These are phyloP conservation scores for Amniculicola lignicola DNA, from an alignment of 495 filamentous ascomycete species.

Conservation along the genomic window DNA sequence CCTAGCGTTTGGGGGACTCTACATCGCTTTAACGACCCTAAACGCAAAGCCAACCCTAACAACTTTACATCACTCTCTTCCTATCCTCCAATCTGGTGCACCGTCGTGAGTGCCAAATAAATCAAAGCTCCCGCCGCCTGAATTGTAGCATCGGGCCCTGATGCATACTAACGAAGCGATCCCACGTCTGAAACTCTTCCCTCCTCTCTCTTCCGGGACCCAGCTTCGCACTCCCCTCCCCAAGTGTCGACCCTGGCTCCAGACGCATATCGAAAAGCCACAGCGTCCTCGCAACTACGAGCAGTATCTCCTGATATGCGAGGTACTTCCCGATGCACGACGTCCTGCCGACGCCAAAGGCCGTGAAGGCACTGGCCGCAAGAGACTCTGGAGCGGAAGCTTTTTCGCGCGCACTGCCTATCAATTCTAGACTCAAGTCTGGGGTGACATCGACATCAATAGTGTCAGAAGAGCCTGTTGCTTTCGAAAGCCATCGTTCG, in stretches of 20 bases:
- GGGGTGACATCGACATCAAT: constrained; percentile 7
- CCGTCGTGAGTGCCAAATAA: too few relatives aligned
- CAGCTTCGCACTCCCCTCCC: constrained; percentile 13
- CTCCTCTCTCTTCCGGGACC: constrained; percentile 48
- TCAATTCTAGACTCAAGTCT: too few relatives aligned
- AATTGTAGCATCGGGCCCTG: constrained; percentile 56
- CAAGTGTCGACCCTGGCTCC: neutral
- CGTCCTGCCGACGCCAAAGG: constrained; percentile 15
- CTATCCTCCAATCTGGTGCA: too few relatives aligned
- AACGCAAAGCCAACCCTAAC: too few relatives aligned
- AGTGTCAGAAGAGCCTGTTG: too few relatives aligned
- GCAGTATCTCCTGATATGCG: constrained; percentile 15
- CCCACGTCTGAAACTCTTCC: constrained; percentile 52
- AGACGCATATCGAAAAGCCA: constrained; percentile 15
- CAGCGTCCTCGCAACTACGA: constrained; percentile 12
- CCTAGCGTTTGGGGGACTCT: too few relatives aligned
- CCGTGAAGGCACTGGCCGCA: constrained; percentile 6
- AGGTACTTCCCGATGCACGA: constrained; percentile 21
- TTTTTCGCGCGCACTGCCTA: too few relatives aligned
- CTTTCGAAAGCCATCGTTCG: constrained; percentile 10
- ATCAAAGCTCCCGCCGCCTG: constrained; percentile 11
- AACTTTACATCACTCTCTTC: too few relatives aligned
- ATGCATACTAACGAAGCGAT: constrained; percentile 54
- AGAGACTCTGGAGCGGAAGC: neutral
- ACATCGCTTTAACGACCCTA: too few relatives aligned